phyloP scores from a whole-genome alignment of 768 basidiomycete genomes.

The Cystofilobasidium bisporidii region DNA sequence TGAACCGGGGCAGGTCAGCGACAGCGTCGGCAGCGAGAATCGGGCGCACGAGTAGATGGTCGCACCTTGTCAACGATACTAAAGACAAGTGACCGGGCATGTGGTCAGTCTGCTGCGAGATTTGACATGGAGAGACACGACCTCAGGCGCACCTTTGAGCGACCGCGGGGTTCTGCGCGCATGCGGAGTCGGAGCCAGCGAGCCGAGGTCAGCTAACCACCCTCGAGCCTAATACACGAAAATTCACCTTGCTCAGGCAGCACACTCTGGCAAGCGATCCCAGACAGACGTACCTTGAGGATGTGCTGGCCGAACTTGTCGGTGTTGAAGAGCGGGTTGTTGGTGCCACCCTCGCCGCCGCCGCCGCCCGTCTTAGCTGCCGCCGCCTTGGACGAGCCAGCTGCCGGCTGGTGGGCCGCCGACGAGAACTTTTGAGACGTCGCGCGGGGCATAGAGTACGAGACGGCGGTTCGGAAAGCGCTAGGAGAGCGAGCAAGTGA shows the following conservation, averaged over 20 bases:
- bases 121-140: no score
- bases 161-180: slow-evolving; percentile 20
- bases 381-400: slow-evolving; percentile 16
- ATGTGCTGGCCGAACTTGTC: slow-evolving; percentile 96
- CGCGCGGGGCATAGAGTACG: slow-evolving; percentile 59
- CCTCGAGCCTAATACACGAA: no score
- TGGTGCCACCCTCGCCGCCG: slow-evolving; percentile 35
- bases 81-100: background rate
- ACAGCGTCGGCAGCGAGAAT: no score
- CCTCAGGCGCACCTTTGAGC: slow-evolving; percentile 23
- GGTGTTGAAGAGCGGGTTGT: slow-evolving; percentile 82
- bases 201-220: slow-evolving; percentile 11
- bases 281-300: slow-evolving; percentile 56
- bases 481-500: no score
- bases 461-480: no score
- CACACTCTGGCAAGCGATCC: slow-evolving; percentile 8
- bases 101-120: background rate
- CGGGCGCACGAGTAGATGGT: background rate
- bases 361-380: slow-evolving; percentile 22
- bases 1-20: background rate
- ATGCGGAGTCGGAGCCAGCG: slow-evolving; percentile 22
- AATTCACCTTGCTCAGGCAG: background rate
- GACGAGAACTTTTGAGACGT: slow-evolving; percentile 60
- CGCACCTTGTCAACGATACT: slow-evolving; percentile 58
- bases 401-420: slow-evolving; percentile 39